Percentiles rank a stretch among this genome's conserved stretches.
These are phyloP conservation scores for Elaeagnus macrophylla DNA, from an alignment of 306 rosid species.

Conservation along the genomic window DNA sequence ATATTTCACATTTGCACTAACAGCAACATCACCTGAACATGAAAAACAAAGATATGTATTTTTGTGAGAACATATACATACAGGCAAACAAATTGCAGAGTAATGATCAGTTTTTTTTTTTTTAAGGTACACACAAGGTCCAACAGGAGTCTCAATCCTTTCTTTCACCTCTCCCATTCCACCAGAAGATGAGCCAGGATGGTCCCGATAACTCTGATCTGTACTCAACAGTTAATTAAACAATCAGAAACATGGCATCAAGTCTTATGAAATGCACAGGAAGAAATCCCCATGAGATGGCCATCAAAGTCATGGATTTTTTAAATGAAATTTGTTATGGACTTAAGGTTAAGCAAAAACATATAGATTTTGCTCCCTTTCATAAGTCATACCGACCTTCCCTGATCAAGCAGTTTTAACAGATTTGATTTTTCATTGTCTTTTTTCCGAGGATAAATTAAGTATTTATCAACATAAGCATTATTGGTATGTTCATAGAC, in stretches of 20 bases:
- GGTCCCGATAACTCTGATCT: constrained; percentile 43
- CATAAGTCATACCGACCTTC: too few species aligned
- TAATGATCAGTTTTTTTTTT: constrained; percentile 12
- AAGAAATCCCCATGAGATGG: neutral
- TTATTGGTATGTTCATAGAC: too few species aligned
- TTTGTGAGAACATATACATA: neutral
- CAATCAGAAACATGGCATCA: constrained; percentile 13
- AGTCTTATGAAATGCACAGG: neutral
- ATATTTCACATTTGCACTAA: constrained; percentile 32
- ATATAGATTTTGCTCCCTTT: too few species aligned
- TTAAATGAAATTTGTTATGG: too few species aligned
- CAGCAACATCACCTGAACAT: constrained; percentile 48
- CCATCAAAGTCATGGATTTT: neutral
- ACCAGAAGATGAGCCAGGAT: constrained; percentile 56
- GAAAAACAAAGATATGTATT: constrained; percentile 4
- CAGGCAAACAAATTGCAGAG: constrained; percentile 6
- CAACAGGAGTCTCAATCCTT: constrained; percentile 35
- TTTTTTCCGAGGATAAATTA: too few species aligned
- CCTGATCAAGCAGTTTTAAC: too few species aligned
- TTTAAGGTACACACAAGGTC: constrained; percentile 31
- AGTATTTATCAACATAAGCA: too few species aligned
- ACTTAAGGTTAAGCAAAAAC: too few species aligned
- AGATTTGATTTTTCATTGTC: too few species aligned
- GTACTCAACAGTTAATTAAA: constrained; percentile 24
- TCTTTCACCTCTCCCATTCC: constrained; percentile 32